Evolutionary conservation across 2,329 filamentous ascomycete species (phyloP).

Genomic region (Aspergillus alliaceus): DNA sequence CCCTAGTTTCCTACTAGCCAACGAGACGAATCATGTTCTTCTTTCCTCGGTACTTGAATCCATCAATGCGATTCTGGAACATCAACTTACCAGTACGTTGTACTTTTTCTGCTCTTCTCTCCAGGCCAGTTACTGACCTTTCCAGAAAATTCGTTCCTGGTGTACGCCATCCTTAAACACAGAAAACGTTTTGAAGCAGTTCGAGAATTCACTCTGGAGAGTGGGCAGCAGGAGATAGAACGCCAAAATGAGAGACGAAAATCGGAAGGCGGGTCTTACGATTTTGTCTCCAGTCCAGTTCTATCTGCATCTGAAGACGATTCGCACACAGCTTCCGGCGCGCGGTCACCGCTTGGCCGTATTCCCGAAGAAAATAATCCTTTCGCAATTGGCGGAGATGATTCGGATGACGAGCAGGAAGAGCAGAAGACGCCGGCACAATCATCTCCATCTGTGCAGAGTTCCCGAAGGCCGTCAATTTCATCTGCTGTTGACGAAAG

Average conservation of each 20-base stretch:
- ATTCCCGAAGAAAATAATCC: slow-evolving; percentile 76
- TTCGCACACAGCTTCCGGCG: slow-evolving; percentile 46
- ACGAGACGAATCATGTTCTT: slow-evolving; percentile 84
- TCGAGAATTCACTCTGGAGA: slow-evolving; percentile 85
- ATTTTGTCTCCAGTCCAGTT: slow-evolving; percentile 35
- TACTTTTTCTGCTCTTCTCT: neutral
- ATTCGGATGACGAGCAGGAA: slow-evolving; percentile 63
- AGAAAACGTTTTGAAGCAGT: slow-evolving; percentile 81
- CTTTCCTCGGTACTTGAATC: slow-evolving; percentile 82
- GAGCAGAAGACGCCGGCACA: slow-evolving; percentile 60
- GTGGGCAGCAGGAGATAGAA: slow-evolving; percentile 87
- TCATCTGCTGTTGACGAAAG: slow-evolving; percentile 71
- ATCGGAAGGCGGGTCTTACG: slow-evolving; percentile 50
- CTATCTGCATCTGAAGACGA: slow-evolving; percentile 44
- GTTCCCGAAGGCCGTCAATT: slow-evolving; percentile 66
- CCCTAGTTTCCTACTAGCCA: slow-evolving; percentile 86
- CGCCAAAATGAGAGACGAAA: slow-evolving; percentile 71
- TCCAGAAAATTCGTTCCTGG: slow-evolving; percentile 74
- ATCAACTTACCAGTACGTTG: slow-evolving; percentile 72
- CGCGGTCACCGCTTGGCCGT: slow-evolving; percentile 60
- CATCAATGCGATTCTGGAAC: slow-evolving; percentile 85
- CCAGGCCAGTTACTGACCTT: slow-evolving; percentile 20
- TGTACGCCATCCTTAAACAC: slow-evolving; percentile 77
- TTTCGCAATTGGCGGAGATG: slow-evolving; percentile 83
- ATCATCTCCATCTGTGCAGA: slow-evolving; percentile 56